A percentile compares a stretch with the other conserved stretches of the same genome.
phyloP scores from a whole-genome alignment of 1,284 basidiomycete genomes.

The Apiotrichum sp. region DNA sequence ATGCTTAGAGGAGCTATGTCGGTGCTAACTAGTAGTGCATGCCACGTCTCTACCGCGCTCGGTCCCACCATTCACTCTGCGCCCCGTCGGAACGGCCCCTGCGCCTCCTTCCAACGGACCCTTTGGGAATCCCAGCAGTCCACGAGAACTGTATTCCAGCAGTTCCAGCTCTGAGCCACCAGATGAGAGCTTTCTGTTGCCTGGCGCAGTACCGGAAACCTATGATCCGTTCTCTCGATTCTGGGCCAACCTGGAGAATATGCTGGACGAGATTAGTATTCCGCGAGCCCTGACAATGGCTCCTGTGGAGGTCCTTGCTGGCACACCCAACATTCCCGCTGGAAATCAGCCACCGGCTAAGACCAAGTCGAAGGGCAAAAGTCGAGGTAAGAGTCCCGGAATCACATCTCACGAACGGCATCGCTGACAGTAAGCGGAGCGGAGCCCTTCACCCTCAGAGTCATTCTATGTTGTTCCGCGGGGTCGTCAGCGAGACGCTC shows the following conservation, averaged over 20 bases:
- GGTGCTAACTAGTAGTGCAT: slow-evolving; percentile 6
- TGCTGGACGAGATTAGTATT: slow-evolving; percentile 43
- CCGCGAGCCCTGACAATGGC: slow-evolving; percentile 30
- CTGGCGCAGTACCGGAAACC: slow-evolving; percentile 33
- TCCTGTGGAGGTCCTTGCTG: not conserved
- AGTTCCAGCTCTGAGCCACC: slow-evolving; percentile 30
- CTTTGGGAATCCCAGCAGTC: slow-evolving; percentile 2
- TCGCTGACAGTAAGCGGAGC: not conserved
- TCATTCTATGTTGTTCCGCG: slow-evolving; percentile 35
- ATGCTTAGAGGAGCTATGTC: not conserved
- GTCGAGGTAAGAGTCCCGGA: not conserved
- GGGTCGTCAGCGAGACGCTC: not conserved
- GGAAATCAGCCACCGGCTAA: not conserved
- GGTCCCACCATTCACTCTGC: slow-evolving; percentile 32
- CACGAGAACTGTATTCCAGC: slow-evolving; percentile 27
- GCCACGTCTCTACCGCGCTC: slow-evolving; percentile 14
- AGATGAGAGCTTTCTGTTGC: slow-evolving; percentile 32
- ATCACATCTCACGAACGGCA: too few relatives aligned
- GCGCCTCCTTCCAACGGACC: slow-evolving; percentile 3
- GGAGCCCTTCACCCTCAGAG: slow-evolving; percentile 23
- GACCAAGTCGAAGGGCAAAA: not conserved
- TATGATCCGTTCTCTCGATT: slow-evolving; percentile 46
- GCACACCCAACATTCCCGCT: not conserved
- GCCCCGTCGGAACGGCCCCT: slow-evolving; percentile 16
- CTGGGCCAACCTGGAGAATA: slow-evolving; percentile 47